phyloP scores from a whole-genome alignment of 2,329 filamentous ascomycete species.

The Colletotrichum karsti region DNA sequence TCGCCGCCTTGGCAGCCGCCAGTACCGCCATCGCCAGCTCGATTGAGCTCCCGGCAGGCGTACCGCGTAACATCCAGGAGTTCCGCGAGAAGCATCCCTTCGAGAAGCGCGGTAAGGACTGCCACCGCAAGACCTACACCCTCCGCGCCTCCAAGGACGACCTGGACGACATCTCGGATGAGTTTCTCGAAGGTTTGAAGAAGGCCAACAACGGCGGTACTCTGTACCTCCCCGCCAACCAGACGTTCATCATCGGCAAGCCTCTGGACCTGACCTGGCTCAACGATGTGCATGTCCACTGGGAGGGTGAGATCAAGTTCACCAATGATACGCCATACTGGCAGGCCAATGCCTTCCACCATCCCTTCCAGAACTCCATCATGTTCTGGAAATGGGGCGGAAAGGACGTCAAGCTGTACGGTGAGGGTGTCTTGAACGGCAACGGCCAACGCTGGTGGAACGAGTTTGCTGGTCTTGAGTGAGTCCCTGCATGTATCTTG shows the following conservation, averaged over 20 bases:
- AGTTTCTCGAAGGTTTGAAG: slow-evolving; percentile 46
- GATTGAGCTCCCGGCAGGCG: slow-evolving; percentile 25
- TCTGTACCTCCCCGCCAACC: slow-evolving; percentile 61
- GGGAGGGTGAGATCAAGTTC: slow-evolving; percentile 49
- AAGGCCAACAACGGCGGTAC: slow-evolving; percentile 67
- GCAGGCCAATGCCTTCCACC: slow-evolving; percentile 69
- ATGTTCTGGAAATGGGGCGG: slow-evolving; percentile 75
- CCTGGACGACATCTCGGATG: slow-evolving; percentile 41
- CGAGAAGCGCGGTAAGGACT: slow-evolving; percentile 48
- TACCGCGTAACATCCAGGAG: slow-evolving; percentile 36
- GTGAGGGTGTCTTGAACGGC: slow-evolving; percentile 64
- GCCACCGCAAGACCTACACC: slow-evolving; percentile 25
- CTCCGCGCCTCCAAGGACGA: slow-evolving; percentile 48
- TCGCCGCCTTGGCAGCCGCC: slow-evolving; percentile 30
- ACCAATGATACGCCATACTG: slow-evolving; percentile 73
- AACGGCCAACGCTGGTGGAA: slow-evolving; percentile 71
- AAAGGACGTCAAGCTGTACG: slow-evolving; percentile 71
- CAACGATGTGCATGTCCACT: slow-evolving; percentile 67
- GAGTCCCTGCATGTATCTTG: neutral
- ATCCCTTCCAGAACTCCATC: slow-evolving; percentile 71
- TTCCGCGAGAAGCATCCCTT: slow-evolving; percentile 56
- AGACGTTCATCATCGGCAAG: slow-evolving; percentile 68
- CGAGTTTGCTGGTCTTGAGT: slow-evolving; percentile 54
- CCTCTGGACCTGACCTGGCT: slow-evolving; percentile 71
- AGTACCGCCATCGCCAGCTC: slow-evolving; percentile 22